Conservation (phyloP, 106 monocot genomes). For the Triglochin maritima region DNA sequence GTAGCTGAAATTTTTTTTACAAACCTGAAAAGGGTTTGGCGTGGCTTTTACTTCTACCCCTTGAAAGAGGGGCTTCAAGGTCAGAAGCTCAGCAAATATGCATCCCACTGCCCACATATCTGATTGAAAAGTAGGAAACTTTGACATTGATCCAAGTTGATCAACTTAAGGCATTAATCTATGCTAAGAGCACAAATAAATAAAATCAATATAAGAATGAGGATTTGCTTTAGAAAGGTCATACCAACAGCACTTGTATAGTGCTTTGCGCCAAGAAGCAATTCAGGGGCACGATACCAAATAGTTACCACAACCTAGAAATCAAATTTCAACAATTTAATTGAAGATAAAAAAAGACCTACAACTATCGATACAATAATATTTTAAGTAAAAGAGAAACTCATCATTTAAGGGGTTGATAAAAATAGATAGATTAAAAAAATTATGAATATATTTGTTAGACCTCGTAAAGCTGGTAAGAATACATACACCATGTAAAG, state of each 20-base stretch:
- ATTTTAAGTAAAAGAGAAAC: too few species aligned
- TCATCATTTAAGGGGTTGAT: too few species aligned
- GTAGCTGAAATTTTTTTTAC: background rate
- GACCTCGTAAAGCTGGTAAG: too few species aligned
- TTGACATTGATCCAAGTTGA: background rate
- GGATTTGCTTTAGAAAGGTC: background rate
- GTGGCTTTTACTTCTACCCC: conserved; percentile 92
- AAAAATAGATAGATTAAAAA: too few species aligned
- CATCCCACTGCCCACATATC: conserved; percentile 99
- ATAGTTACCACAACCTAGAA: conserved; percentile 95
- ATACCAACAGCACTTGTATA: conserved; percentile 99
- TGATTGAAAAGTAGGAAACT: conserved; percentile 18
- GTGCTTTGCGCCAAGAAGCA: conserved; percentile 92
- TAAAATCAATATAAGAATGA: background rate
- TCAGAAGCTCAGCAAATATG: conserved; percentile 92
- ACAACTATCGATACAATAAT: too few species aligned
- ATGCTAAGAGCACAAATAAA: too few species aligned
- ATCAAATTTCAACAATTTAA: background rate
- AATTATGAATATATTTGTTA: too few species aligned
- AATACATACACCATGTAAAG: too few species aligned
- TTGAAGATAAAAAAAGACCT: background rate
- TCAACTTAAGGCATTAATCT: too few species aligned
- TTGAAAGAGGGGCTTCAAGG: conserved; percentile 95
- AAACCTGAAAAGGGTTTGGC: conserved; percentile 87
- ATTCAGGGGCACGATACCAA: conserved; percentile 99